Base-by-base conservation (phyloP, 1,139 yeast genomes). In the Scheffersomyces cryptocercus region DNA sequence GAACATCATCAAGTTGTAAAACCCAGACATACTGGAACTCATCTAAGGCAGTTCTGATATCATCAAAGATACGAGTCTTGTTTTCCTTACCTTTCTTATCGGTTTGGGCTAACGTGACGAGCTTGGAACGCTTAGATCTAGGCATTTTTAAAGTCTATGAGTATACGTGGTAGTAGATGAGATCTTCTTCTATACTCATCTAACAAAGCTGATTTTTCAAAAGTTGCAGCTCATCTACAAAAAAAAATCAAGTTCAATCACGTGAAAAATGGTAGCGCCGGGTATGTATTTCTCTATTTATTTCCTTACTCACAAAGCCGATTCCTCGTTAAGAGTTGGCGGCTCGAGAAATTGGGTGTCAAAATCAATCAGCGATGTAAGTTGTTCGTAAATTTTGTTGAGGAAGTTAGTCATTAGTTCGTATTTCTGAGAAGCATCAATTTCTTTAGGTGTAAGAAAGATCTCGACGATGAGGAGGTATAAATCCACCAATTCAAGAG, bases 41-140 rank as follows among this genome's bases (percentile, higher is more conserved):
- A 58, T 93, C 98, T 48, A 93, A 78, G 16, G 87, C 84, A 50
- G 79, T 78, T 69, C 97, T 84, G 44, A 93, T 85, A 53, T 90
- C 97, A 60, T 90, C 96, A 53, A 90, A 93, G 55, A 91, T 84
- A 61, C 93, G 79, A 56, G 84, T 93, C 66, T 93, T 93, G 67
- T 90, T 91, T 57, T 89, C 97, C 55, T 85, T 84, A 43, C 97
- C 97, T 67, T 93, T 93, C 69, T 90, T 93, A 53, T 90, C 97
- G 49, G 98, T 91, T 65, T 91, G 93, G 32, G 99, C 93, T 57
- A 93, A 77, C n/a, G 98, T 88, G 49, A 93, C 96, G 58, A 88
- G 82, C 79, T 84, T 88, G 52, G 96, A 84, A 81, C 97, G 90
- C 70, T 82, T 90, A 36, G 97, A 89, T 81, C 95, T 88, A 52